Conservation (phyloP, 208 protist genomes). For the Willaertia magna region DNA sequence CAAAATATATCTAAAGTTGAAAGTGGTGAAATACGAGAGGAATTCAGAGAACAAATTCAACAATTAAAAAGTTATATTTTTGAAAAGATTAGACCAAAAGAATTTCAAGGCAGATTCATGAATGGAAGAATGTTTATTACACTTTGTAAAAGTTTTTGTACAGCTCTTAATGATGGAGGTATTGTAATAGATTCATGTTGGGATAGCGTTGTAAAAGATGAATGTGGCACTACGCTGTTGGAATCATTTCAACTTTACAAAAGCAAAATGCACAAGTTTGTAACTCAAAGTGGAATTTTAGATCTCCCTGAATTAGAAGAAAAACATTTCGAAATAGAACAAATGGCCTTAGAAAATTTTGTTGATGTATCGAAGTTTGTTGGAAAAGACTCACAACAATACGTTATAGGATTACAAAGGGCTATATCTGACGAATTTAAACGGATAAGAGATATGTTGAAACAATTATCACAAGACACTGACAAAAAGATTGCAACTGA, state of each 20-base stretch:
- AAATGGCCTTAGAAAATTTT: neutral
- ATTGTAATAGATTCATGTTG: conserved; percentile 24
- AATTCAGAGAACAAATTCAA: conserved; percentile 16
- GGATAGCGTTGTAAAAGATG: conserved; percentile 14
- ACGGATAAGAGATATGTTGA: neutral
- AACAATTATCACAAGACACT: neutral
- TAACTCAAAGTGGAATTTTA: neutral
- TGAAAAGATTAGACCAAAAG: conserved; percentile 5
- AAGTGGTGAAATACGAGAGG: neutral
- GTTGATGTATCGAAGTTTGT: neutral
- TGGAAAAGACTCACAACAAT: neutral
- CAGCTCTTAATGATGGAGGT: conserved; percentile 25
- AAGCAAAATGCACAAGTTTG: neutral
- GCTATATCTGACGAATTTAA: neutral
- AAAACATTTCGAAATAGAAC: neutral
- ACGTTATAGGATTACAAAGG: neutral
- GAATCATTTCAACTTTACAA: neutral
- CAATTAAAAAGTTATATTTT: conserved; percentile 15
- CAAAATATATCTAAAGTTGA: neutral
- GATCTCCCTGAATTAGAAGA: neutral
- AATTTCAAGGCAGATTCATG: neutral
- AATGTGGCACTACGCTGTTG: conserved; percentile 12
- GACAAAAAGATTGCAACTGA: too few relatives aligned
- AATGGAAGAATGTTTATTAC: conserved; percentile 18
- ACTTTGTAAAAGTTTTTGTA: conserved; percentile 13